Conservation (phyloP, 257 asterid species). For the Craterostigma plantagineum region DNA sequence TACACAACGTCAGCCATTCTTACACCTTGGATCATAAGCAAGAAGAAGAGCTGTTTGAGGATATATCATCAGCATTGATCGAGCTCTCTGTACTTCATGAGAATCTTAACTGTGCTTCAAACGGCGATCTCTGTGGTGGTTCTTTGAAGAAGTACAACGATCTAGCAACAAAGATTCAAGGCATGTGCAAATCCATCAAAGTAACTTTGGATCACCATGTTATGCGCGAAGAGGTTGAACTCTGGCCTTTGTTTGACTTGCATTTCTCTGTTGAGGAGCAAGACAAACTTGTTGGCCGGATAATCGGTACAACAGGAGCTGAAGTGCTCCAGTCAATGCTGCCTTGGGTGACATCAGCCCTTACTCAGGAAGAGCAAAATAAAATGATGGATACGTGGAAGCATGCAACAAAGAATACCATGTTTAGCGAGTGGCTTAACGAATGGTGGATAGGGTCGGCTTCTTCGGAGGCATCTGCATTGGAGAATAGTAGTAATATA, state of each 20-base stretch:
- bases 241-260: constrained; percentile 90
- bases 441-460: constrained; percentile 90
- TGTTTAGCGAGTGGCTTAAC: constrained; percentile 95
- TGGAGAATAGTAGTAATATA: constrained; percentile 16
- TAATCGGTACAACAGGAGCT: constrained; percentile 96
- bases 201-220: constrained; percentile 95
- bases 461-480: constrained; percentile 27
- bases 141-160: constrained; percentile 46
- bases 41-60: constrained; percentile 84
- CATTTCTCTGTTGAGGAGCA: constrained; percentile 90
- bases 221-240: constrained; percentile 84
- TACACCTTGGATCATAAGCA: constrained; percentile 93
- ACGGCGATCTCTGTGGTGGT: constrained; percentile 15
- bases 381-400: constrained; percentile 92
- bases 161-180: constrained; percentile 81
- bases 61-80: constrained; percentile 65
- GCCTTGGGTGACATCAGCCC: constrained; percentile 98
- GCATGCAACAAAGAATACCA: constrained; percentile 90
- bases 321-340: constrained; percentile 96
- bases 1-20: constrained; percentile 92
- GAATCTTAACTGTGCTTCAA: constrained; percentile 14
- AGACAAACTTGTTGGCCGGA: constrained; percentile 83
- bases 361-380: constrained; percentile 92
- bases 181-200: constrained; percentile 93
- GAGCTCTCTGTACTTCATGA: constrained; percentile 57